Conservation (phyloP, 208 protist genomes). For the Novymonas esmeraldas region DNA sequence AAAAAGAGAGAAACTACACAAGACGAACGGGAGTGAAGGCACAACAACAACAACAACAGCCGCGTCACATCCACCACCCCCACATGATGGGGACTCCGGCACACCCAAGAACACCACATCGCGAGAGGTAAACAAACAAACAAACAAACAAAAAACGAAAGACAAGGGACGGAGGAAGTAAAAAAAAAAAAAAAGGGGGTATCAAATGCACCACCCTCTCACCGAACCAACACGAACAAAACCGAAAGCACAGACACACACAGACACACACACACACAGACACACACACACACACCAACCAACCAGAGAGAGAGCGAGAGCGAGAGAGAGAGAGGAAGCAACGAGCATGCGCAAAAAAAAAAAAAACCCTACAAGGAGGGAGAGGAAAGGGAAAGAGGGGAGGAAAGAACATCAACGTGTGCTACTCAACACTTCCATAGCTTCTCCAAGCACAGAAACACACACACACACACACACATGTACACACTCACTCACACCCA, state of each 20-base stretch:
- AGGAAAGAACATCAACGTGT: background rate
- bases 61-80: background rate
- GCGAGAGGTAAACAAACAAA: too few species aligned
- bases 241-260: background rate
- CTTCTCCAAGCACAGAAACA: background rate
- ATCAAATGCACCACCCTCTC: background rate
- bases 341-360: too few species aligned
- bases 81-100: background rate
- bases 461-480: background rate
- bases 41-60: too few species aligned
- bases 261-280: slow-evolving; percentile 2
- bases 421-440: background rate
- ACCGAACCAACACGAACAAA: too few species aligned
- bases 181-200: background rate
- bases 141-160: too few species aligned
- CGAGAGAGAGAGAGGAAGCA: too few species aligned
- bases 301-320: background rate
- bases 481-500: background rate
- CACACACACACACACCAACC: background rate
- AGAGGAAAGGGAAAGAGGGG: background rate
- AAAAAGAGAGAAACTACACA: too few species aligned
- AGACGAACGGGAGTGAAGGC: too few species aligned
- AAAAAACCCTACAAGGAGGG: background rate
- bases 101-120: too few species aligned
- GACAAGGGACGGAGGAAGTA: too few species aligned